A percentile compares a stretch with the other conserved stretches of the same genome.
These are phyloP conservation scores for Pistacia atlantica DNA, from an alignment of 345 rosid species.

Conservation along the genomic window DNA sequence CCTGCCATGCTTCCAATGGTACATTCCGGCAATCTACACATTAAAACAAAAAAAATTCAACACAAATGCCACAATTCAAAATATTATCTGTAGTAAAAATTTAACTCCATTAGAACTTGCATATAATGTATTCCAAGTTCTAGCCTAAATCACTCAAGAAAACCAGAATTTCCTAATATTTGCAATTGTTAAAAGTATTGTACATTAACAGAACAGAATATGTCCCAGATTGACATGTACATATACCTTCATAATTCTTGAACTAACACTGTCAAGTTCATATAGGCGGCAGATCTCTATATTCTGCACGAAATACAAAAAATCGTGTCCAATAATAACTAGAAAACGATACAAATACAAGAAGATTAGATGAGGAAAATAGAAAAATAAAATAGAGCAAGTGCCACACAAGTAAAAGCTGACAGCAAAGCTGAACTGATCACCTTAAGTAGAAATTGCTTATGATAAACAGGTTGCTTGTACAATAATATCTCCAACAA, in stretches of 20 bases:
- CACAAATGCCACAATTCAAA: not conserved
- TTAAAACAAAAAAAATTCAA: not conserved
- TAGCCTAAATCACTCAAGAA: not conserved
- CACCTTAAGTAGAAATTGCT: conserved; percentile 76
- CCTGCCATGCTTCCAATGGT: conserved; percentile 96
- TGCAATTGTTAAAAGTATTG: not conserved
- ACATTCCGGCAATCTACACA: conserved; percentile 78
- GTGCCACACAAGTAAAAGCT: not conserved
- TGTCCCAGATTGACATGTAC: conserved; percentile 6
- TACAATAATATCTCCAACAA: conserved; percentile 72
- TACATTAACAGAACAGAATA: not conserved
- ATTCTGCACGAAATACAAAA: conserved; percentile 49
- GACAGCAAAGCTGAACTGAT: conserved; percentile 12
- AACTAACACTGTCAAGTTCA: conserved; percentile 64
- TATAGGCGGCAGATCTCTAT: conserved; percentile 89
- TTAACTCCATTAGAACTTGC: not conserved
- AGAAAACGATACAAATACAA: conserved; percentile 8
- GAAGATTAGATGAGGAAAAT: not conserved
- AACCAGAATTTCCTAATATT: not conserved
- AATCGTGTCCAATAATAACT: conserved; percentile 17
- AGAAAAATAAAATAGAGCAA: not conserved
- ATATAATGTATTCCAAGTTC: not conserved
- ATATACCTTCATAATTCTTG: conserved; percentile 84
- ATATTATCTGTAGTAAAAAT: not conserved
- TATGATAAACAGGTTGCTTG: conserved; percentile 74